These are phyloP conservation scores for Beta corolliflora DNA, from an alignment of 179 eudicot genomes.

Conservation along the genomic window DNA sequence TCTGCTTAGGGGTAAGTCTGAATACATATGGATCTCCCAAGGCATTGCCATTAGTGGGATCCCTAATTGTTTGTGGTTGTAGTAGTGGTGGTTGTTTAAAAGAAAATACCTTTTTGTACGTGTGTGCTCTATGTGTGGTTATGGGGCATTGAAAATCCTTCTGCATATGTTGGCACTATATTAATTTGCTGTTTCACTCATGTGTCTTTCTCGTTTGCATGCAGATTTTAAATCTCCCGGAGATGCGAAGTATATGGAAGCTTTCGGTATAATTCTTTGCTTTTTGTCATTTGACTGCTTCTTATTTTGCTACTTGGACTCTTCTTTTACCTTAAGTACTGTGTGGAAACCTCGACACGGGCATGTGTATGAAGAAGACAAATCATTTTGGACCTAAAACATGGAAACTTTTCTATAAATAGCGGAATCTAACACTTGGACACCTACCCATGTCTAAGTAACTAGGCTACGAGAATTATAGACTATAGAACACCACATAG, in stretches of 20 bases:
- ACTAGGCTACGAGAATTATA: no score
- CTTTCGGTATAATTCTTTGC: conserved; percentile 59
- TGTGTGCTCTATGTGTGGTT: background rate
- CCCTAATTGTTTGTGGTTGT: background rate
- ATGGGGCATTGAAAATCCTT: background rate
- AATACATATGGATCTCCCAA: background rate
- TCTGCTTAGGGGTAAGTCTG: background rate
- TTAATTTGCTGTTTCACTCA: background rate
- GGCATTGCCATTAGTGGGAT: no score
- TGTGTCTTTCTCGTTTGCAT: conserved; percentile 22
- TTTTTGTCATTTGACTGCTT: conserved; percentile 3
- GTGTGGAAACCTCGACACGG: no score
- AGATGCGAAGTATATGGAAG: conserved; percentile 77
- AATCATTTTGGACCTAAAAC: no score
- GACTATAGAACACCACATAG: conserved; percentile 6
- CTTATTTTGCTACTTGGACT: background rate
- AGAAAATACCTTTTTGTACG: background rate
- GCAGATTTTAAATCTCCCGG: conserved; percentile 81
- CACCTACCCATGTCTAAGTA: no score
- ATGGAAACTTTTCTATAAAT: no score
- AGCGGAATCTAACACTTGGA: no score
- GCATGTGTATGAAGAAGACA: no score
- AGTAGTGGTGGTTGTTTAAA: background rate
- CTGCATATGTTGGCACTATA: background rate
- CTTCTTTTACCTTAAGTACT: no score